Conservation (phyloP, 805 yeast genomes). For the Ascoidea tarda region DNA sequence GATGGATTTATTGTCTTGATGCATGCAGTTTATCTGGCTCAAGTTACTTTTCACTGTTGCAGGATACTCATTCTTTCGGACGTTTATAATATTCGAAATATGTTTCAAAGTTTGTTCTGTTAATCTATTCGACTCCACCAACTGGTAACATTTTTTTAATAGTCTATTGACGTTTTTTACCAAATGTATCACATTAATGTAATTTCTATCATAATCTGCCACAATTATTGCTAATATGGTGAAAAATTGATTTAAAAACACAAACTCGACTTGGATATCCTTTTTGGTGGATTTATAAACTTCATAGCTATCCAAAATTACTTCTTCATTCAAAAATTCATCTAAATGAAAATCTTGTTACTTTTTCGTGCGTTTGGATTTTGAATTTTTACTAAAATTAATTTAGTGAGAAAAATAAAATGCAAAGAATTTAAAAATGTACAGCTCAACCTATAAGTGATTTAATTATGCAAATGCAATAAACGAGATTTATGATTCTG, state of each 20-base stretch:
- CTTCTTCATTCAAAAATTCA: too few species aligned
- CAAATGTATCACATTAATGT: conserved; percentile 12
- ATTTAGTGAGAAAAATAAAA: too few species aligned
- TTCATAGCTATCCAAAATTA: too few species aligned
- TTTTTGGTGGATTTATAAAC: not conserved
- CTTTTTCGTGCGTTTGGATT: too few species aligned
- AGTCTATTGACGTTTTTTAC: conserved; percentile 29
- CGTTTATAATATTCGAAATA: conserved; percentile 20
- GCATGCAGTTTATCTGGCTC: not conserved
- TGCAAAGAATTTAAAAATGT: too few species aligned
- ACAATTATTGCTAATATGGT: conserved; percentile 21
- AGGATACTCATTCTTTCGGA: conserved; percentile 36
- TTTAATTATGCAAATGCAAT: too few species aligned
- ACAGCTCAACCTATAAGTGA: too few species aligned
- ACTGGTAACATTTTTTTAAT: conserved; percentile 45
- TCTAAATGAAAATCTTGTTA: too few species aligned
- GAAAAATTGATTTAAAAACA: conserved; percentile 37
- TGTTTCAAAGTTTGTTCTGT: conserved; percentile 22
- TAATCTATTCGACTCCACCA: conserved; percentile 35
- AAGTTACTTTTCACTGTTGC: conserved; percentile 4
- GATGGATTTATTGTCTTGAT: conserved; percentile 1
- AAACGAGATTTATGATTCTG: too few species aligned
- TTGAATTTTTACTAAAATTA: too few species aligned
- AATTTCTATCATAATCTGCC: conserved; percentile 16
- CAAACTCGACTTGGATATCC: conserved; percentile 28